Evolutionary conservation across 2,329 filamentous ascomycete species (phyloP).

Genomic region (Cercospora zeina): DNA sequence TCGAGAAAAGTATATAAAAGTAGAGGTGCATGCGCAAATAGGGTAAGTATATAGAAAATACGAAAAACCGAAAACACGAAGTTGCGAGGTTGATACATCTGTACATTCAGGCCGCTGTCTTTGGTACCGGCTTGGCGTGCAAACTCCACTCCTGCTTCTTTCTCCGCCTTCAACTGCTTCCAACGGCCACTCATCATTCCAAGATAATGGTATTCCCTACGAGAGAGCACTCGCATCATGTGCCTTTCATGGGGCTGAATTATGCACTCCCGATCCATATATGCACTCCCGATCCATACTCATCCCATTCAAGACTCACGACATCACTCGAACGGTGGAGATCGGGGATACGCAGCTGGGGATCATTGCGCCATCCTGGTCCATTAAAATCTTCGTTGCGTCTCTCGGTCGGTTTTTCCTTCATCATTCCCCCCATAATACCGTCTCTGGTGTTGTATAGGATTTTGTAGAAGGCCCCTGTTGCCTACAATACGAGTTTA

Average conservation of each 20-base stretch:
- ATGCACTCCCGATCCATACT: neutral
- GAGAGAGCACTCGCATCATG: too few species aligned
- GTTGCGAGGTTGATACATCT: too few species aligned
- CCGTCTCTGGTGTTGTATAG: slow-evolving; percentile 4
- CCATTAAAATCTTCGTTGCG: neutral
- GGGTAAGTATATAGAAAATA: too few species aligned
- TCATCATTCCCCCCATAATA: neutral
- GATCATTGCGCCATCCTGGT: neutral
- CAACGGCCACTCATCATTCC: too few species aligned
- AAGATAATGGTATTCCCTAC: too few species aligned
- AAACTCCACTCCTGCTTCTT: neutral
- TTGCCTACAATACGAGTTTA: neutral
- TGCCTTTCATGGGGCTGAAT: too few species aligned
- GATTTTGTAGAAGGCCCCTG: neutral
- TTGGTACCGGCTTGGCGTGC: neutral
- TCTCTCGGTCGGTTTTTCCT: neutral
- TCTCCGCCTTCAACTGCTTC: neutral
- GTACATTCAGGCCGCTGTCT: too few species aligned
- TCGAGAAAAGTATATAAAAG: too few species aligned
- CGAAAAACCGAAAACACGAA: too few species aligned
- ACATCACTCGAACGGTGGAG: neutral
- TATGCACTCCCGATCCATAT: too few species aligned
- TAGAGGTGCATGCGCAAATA: too few species aligned
- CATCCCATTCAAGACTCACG: neutral
- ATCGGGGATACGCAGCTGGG: neutral